These are phyloP conservation scores for Bipolaris sorokiniana DNA, from an alignment of 2,329 filamentous ascomycete genomes.

Conservation along the genomic window DNA sequence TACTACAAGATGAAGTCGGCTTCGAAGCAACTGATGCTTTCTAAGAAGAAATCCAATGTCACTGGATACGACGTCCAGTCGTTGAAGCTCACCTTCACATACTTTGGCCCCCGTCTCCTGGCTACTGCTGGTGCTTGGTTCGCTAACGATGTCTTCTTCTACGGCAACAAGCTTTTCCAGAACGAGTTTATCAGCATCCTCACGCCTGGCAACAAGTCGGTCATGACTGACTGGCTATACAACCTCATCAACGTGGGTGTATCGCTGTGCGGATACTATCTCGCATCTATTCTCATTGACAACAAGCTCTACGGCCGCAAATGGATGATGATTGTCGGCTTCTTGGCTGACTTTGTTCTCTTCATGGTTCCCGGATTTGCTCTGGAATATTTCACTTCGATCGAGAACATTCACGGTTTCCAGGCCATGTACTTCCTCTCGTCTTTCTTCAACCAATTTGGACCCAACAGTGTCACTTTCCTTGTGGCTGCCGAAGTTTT, in stretches of 20 bases:
- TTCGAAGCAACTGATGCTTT: conserved; percentile 77
- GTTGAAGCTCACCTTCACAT: conserved; percentile 74
- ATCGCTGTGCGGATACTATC: conserved; percentile 85
- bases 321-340: conserved; percentile 94
- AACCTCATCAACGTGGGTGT: conserved; percentile 91
- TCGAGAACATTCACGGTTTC: conserved; percentile 80
- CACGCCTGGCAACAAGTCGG: conserved; percentile 68
- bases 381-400: conserved; percentile 79
- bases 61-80: conserved; percentile 93
- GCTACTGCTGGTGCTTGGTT: conserved; percentile 92
- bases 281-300: conserved; percentile 87
- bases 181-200: conserved; percentile 86
- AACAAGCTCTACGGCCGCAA: conserved; percentile 97
- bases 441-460: conserved; percentile 99
- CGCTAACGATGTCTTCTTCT: conserved; percentile 98
- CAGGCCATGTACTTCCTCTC: conserved; percentile 98
- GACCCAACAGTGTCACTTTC: conserved; percentile 96
- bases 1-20: conserved; percentile 92
- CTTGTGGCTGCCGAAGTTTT: conserved; percentile 95
- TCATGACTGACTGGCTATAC: conserved; percentile 90
- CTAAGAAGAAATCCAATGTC: conserved; percentile 85
- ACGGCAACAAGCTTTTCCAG: conserved; percentile 98
- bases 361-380: conserved; percentile 91
- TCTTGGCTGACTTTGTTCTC: conserved; percentile 90
- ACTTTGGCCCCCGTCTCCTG: conserved; percentile 85